These are phyloP conservation scores for Hibiscus syriacus DNA, from an alignment of 345 rosid species.

Conservation along the genomic window DNA sequence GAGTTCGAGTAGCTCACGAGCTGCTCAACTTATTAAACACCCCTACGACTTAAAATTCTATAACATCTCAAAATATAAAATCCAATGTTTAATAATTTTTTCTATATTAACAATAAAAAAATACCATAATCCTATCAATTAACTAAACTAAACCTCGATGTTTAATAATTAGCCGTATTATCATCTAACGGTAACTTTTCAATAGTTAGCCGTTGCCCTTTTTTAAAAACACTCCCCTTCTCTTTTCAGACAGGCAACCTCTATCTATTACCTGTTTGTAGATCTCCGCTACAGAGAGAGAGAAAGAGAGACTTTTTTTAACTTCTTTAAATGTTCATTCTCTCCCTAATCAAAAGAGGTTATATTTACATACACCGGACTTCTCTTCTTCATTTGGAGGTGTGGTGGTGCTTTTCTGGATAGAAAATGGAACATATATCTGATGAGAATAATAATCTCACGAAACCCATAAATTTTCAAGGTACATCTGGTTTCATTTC, in stretches of 20 bases:
- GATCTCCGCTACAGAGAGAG: slow-evolving; percentile 1
- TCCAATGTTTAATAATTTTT: too few relatives aligned
- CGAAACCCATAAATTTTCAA: slow-evolving; percentile 30
- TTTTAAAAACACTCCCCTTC: slow-evolving; percentile 23
- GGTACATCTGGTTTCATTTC: slow-evolving; percentile 23
- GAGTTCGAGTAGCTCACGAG: too few relatives aligned
- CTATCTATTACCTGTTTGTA: not conserved
- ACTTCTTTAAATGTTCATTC: slow-evolving; percentile 22
- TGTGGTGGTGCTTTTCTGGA: too few relatives aligned
- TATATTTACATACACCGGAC: not conserved
- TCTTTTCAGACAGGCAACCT: slow-evolving; percentile 4
- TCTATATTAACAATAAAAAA: too few relatives aligned
- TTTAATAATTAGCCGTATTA: not conserved
- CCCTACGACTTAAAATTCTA: too few relatives aligned
- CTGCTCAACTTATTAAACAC: too few relatives aligned
- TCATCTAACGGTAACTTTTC: slow-evolving; percentile 45
- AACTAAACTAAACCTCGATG: not conserved
- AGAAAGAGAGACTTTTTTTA: slow-evolving; percentile 7
- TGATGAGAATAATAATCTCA: slow-evolving; percentile 35
- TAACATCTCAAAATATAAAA: too few relatives aligned
- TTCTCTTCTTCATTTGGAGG: not conserved
- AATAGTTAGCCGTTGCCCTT: slow-evolving; percentile 46
- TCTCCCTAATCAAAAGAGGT: not conserved
- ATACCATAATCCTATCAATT: not conserved
- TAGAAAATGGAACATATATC: slow-evolving; percentile 33